These are phyloP conservation scores for Forsythia viridissima DNA, from an alignment of 257 asterid species.

Conservation along the genomic window DNA sequence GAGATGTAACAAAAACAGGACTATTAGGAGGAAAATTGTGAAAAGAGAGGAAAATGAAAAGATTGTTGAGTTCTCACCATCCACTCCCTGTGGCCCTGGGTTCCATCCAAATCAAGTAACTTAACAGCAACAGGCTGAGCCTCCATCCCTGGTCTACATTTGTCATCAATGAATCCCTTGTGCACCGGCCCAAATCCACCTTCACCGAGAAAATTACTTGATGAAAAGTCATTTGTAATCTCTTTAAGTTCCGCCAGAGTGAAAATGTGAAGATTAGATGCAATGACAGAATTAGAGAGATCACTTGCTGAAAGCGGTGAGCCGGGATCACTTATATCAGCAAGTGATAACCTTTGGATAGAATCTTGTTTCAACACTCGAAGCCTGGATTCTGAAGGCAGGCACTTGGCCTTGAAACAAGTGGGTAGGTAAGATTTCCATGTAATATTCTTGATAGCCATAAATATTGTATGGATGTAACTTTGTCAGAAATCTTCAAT, in stretches of 20 bases:
- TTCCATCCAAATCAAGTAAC: conserved; percentile 67
- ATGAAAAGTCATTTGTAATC: conserved; percentile 50
- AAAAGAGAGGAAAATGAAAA: not conserved
- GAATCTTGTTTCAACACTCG: conserved; percentile 28
- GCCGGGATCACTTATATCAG: conserved; percentile 66
- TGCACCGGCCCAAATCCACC: conserved; percentile 97
- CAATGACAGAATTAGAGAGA: conserved; percentile 52
- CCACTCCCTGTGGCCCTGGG: conserved; percentile 86
- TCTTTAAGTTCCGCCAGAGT: conserved; percentile 49
- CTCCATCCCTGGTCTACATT: conserved; percentile 54
- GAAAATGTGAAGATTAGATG: conserved; percentile 72
- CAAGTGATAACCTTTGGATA: conserved; percentile 47
- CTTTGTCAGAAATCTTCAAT: not conserved
- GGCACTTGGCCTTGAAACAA: conserved; percentile 26
- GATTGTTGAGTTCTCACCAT: conserved; percentile 45
- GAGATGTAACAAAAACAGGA: not conserved
- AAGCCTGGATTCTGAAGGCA: conserved; percentile 16
- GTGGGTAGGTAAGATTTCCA: conserved; percentile 28
- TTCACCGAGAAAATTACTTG: conserved; percentile 66
- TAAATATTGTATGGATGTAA: not conserved
- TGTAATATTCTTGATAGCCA: conserved; percentile 18
- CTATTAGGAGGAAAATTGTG: not conserved
- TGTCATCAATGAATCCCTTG: conserved; percentile 72
- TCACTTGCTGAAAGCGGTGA: conserved; percentile 43
- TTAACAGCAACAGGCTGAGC: conserved; percentile 92